phyloP scores from a whole-genome alignment of 2,329 filamentous ascomycete species.

The Xylaria arbuscula region DNA sequence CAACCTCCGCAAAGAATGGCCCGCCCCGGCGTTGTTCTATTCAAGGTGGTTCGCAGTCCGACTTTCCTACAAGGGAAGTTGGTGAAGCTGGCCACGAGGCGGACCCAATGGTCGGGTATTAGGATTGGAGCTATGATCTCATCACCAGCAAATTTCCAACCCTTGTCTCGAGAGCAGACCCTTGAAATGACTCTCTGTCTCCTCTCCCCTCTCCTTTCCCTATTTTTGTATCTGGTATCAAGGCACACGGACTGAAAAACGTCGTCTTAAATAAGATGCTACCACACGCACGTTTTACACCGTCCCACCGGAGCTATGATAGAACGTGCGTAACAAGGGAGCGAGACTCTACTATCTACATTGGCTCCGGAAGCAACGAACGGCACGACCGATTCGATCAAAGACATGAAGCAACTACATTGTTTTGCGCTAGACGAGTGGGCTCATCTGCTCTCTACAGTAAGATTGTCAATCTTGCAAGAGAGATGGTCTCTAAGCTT shows the following conservation, averaged over 20 bases:
- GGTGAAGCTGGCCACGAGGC: constrained; percentile 34
- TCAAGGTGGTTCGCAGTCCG: constrained; percentile 31
- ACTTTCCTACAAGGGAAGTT: constrained; percentile 31
- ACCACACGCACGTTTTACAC: neutral
- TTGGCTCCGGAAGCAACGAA: neutral
- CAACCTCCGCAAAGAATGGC: constrained; percentile 28
- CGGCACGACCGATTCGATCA: neutral
- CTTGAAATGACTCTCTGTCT: neutral
- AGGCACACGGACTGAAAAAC: neutral
- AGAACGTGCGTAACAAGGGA: neutral
- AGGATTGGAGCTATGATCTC: constrained; percentile 30
- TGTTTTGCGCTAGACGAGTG: neutral
- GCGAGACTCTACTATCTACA: neutral
- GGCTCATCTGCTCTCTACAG: neutral
- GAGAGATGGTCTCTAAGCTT: neutral
- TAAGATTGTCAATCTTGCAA: neutral
- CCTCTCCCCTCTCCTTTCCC: neutral
- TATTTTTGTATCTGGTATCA: neutral
- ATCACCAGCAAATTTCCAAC: constrained; percentile 23
- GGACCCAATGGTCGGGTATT: constrained; percentile 26
- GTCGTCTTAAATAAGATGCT: constrained; percentile 1
- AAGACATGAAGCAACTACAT: neutral
- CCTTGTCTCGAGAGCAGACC: constrained; percentile 12
- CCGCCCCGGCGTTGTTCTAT: constrained; percentile 15
- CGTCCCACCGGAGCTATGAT: neutral